A percentile compares a stretch with the other conserved stretches of the same genome.
Evolutionary conservation across 495 filamentous ascomycete species (phyloP).

Genomic region (Paragyromitra xinjiangensis): DNA sequence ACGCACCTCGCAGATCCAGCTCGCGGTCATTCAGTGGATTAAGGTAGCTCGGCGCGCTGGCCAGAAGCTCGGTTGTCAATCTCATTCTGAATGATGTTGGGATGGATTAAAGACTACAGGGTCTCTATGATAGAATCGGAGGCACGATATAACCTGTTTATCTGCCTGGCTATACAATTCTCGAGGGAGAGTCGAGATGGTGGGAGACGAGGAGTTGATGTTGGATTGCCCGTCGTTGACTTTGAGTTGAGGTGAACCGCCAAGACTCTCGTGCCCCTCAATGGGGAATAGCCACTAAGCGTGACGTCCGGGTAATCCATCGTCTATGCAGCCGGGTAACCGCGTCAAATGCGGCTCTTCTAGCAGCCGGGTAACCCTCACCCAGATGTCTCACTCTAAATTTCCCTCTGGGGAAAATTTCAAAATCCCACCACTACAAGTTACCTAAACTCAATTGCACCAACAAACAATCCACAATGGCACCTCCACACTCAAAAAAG

Average conservation of each 20-base stretch:
- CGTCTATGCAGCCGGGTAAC: slow-evolving; percentile 20
- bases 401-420: background rate
- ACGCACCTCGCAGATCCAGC: slow-evolving; percentile 99
- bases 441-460: background rate
- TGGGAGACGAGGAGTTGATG: background rate
- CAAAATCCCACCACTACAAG: background rate
- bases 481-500: slow-evolving; percentile 32
- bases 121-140: background rate
- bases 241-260: slow-evolving; percentile 23
- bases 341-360: background rate
- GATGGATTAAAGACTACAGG: background rate
- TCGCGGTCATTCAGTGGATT: slow-evolving; percentile 98
- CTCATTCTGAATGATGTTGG: slow-evolving; percentile 69
- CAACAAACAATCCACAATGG: slow-evolving; percentile 20
- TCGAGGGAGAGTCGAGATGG: slow-evolving; percentile 6
- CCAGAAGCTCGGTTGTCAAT: slow-evolving; percentile 92
- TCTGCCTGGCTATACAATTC: background rate
- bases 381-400: background rate
- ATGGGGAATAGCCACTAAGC: slow-evolving; percentile 6
- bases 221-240: background rate
- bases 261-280: slow-evolving; percentile 43
- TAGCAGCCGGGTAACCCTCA: background rate
- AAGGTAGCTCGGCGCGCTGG: slow-evolving; percentile 91
- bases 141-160: background rate
- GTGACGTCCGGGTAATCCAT: slow-evolving; percentile 21